Base-by-base conservation (phyloP, 805 yeast genomes). In the Metschnikowia anglica region DNA sequence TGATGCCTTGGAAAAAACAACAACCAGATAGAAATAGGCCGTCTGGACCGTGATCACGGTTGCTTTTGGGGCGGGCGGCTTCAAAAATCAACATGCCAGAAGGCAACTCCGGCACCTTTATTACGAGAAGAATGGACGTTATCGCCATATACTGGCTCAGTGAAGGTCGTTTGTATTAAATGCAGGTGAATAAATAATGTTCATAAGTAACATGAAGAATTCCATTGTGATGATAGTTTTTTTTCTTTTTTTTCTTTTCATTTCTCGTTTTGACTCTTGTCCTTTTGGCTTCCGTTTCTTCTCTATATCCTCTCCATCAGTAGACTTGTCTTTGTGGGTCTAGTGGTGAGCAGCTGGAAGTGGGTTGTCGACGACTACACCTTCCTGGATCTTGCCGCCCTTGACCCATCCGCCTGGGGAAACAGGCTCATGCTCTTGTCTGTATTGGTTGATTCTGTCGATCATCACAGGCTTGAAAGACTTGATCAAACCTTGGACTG, bases 401-500 rank as follows among this genome's bases (percentile, higher is more conserved):
- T 75, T 73, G 48, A 79, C 73, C 96, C 96, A 87, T 31, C 96
- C 96, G 60, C 96, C 96, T 47, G 74, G 73, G 19, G 72, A 57
- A 36, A 83, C 77, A 17, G 66, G 51, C 48, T 72, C 63, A 48
- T 78, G 76, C 37, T 72, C 65, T 47, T 70, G 61, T 51, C 78
- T 72, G 72, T 73, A 88, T 58, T 83, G 66, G 50, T 77, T 72
- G 59, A 88, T 82, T 69, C 90, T 80, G 48, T 82, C 87, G 56
- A 81, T 81, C 77, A 87, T 80, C 52, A 80, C 79, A 12, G 95
- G 95, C 63, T 88, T 79, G 77, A 88, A 87, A 52, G 85, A 83
- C 65, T 84, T 83, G 56, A 88, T 85, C 53, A 87, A 77, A 45
- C 96, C 96, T 70, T 88, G 95, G 49, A 88, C 77, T 34, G 96